Evolutionary conservation across 805 yeast genomes (phyloP), one percentile per base, ranked within the genome.

Genomic region (Candida pseudoglaebosa): DNA sequence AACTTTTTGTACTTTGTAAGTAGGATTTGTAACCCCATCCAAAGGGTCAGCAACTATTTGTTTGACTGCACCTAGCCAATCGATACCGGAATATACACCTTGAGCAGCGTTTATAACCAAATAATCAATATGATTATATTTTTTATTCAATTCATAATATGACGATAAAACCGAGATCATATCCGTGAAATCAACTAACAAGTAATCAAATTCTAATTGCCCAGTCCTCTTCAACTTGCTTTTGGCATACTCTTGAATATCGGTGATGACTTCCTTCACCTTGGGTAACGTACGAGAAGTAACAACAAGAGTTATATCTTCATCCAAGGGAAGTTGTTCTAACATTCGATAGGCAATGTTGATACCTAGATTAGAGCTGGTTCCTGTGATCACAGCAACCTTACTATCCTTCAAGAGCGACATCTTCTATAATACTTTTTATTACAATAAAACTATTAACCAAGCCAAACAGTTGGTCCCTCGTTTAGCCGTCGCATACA

Each of bases 261-360:
- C 60, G 18, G 67, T 70, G 36, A 91, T 85, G 16, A 82, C 82
- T 45, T 84, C 88, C 41, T 81, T 81, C 4, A 82, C 97, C 41
- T 88, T 78, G 5, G 95, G 89, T 34, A 91, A 69, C 0, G 95
- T 86, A 48, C 99, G 71, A 4, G 96, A 85, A 0, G 98, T 90
- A 8, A 91, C 89, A 8, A 93, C 79, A 7, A 93, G 66, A 1
- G 96, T 89, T 34, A 93, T 53, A 42, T 83, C 69, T 6, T 67
- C 65, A 14, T 70, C 69, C 1, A 65, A 56, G 4, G 83, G 80
- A 3, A 77, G 57, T 30, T 75, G 72, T 39, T 80, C 82, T 5
- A 93, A 69, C 20, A 93, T 66, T 36, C 97, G 70, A 56, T 83
- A 79, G 7, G 95, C 96, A 17, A 89, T 84, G 50, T 87, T 85